These are phyloP conservation scores for Vaccinium vitisidaea DNA, from an alignment of 148 eudicot genomes.

Conservation along the genomic window DNA sequence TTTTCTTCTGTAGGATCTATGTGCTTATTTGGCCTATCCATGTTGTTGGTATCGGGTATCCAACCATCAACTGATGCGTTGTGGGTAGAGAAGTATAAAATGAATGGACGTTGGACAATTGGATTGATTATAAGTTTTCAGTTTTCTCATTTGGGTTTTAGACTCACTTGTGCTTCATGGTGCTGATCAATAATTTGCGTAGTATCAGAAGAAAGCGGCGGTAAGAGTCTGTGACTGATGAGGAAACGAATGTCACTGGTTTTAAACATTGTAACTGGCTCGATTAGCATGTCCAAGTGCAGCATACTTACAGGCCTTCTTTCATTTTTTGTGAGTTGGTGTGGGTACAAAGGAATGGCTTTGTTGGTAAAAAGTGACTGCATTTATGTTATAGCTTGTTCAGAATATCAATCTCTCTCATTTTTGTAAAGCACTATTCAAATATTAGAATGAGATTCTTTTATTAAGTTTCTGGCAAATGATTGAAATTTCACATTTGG, in stretches of 20 bases:
- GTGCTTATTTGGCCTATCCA: neutral
- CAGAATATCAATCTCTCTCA: too few species aligned
- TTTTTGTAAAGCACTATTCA: neutral
- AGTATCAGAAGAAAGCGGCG: neutral
- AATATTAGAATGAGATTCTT: neutral
- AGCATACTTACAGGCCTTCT: conserved; percentile 97
- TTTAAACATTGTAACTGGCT: conserved; percentile 12
- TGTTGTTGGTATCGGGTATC: neutral
- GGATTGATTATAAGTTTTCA: neutral
- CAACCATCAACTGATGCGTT: neutral
- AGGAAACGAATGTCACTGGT: conserved; percentile 6
- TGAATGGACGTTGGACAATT: neutral
- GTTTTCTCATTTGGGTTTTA: neutral
- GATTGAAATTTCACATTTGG: neutral
- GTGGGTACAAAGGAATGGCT: neutral
- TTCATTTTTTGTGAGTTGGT: conserved; percentile 85
- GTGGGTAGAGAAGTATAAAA: neutral
- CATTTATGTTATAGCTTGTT: neutral
- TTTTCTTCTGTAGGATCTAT: neutral
- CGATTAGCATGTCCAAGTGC: conserved; percentile 43
- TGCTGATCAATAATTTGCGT: neutral
- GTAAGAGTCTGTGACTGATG: conserved; percentile 32
- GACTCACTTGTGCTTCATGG: neutral
- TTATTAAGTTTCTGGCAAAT: neutral
- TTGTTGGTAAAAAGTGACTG: neutral